These are phyloP conservation scores for Apiospora arundinis DNA, from an alignment of 2,329 filamentous ascomycete species.

Conservation along the genomic window DNA sequence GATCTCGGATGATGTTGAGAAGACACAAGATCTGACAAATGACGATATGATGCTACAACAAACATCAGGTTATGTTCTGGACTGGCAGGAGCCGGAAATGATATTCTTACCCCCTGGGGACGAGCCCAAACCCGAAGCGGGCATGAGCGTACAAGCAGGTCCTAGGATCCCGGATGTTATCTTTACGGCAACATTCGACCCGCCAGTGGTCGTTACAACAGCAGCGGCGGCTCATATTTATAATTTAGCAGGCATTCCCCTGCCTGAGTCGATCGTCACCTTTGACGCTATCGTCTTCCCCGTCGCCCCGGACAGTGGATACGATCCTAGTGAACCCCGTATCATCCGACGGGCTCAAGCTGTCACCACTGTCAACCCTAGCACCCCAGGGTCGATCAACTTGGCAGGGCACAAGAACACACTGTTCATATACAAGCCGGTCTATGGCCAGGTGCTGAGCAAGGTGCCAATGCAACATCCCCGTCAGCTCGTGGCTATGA, in stretches of 20 bases:
- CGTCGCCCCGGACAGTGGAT: slow-evolving; percentile 51
- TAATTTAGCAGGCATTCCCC: slow-evolving; percentile 57
- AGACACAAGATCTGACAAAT: slow-evolving; percentile 52
- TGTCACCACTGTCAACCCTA: slow-evolving; percentile 48
- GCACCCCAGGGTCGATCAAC: slow-evolving; percentile 16
- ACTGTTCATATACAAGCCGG: slow-evolving; percentile 74
- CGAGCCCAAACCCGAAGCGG: slow-evolving; percentile 53
- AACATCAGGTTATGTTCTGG: slow-evolving; percentile 52
- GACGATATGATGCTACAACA: slow-evolving; percentile 45
- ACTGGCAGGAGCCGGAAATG: slow-evolving; percentile 77
- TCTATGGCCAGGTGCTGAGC: slow-evolving; percentile 71
- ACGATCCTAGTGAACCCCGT: slow-evolving; percentile 64
- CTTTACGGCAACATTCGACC: slow-evolving; percentile 77
- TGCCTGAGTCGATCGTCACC: slow-evolving; percentile 50
- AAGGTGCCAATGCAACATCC: slow-evolving; percentile 81
- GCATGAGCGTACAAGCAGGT: slow-evolving; percentile 42
- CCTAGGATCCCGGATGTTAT: slow-evolving; percentile 72
- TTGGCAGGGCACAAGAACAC: slow-evolving; percentile 58
- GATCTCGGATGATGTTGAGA: slow-evolving; percentile 73
- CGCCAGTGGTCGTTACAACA: slow-evolving; percentile 73
- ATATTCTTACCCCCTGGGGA: slow-evolving; percentile 60
- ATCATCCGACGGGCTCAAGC: slow-evolving; percentile 57
- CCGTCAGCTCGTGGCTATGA: slow-evolving; percentile 73
- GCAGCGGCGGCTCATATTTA: slow-evolving; percentile 68
- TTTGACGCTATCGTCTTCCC: slow-evolving; percentile 67